phyloP scores from a whole-genome alignment of 2,329 filamentous ascomycete genomes.

The Fonsecaea monophora region DNA sequence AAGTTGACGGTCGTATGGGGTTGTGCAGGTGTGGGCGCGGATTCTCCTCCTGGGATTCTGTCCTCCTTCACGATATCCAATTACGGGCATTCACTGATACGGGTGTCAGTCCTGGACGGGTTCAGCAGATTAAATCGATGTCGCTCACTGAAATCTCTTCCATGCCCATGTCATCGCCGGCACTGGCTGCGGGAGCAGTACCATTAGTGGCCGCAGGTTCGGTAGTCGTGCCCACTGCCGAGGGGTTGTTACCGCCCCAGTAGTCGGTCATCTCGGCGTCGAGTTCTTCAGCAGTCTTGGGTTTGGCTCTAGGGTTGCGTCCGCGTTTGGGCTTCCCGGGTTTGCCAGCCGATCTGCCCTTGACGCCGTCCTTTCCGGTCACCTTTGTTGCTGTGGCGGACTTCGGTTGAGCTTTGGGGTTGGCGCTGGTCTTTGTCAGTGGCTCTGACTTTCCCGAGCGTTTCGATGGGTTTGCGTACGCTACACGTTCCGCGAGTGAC shows the following conservation, averaged over 20 bases:
- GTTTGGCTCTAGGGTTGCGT: slow-evolving; percentile 70
- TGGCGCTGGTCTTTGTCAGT: slow-evolving; percentile 41
- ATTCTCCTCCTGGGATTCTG: neutral
- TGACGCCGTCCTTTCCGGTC: slow-evolving; percentile 55
- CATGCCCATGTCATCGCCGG: slow-evolving; percentile 61
- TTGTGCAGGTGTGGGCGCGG: neutral
- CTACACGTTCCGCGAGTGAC: slow-evolving; percentile 82
- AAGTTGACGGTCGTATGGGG: slow-evolving; percentile 5
- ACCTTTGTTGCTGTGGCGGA: slow-evolving; percentile 76
- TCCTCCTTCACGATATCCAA: slow-evolving; percentile 15
- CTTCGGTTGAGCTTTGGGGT: slow-evolving; percentile 75
- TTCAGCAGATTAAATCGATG: slow-evolving; percentile 33
- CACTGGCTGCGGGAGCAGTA: slow-evolving; percentile 55
- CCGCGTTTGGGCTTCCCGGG: slow-evolving; percentile 81
- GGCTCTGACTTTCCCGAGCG: slow-evolving; percentile 25
- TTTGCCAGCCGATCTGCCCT: slow-evolving; percentile 63
- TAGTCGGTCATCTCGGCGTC: slow-evolving; percentile 99
- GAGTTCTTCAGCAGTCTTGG: slow-evolving; percentile 92
- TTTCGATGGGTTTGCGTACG: slow-evolving; percentile 59
- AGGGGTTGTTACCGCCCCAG: slow-evolving; percentile 64
- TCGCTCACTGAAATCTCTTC: slow-evolving; percentile 62
- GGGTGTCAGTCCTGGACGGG: slow-evolving; percentile 35
- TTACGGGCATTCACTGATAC: slow-evolving; percentile 36
- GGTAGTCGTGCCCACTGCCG: slow-evolving; percentile 52
- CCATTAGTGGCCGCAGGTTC: slow-evolving; percentile 56